Conservation (phyloP, 208 protist species). For the Leishmania tarentolae region DNA sequence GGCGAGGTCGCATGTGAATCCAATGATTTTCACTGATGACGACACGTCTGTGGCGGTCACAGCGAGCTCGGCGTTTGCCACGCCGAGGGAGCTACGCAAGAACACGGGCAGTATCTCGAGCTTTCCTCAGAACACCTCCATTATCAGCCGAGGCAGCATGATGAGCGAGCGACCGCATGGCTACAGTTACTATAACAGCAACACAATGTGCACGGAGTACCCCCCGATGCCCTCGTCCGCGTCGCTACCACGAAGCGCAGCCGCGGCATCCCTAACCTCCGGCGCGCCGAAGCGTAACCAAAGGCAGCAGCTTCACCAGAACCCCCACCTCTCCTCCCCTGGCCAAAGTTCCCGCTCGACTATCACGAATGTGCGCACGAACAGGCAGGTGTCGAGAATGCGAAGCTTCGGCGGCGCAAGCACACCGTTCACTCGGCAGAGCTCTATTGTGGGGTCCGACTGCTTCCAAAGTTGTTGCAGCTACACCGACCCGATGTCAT, state of each 20-base stretch:
- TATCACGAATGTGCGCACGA: slow-evolving; percentile 18
- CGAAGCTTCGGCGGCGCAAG: background rate
- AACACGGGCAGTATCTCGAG: slow-evolving; percentile 5
- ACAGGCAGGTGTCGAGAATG: slow-evolving; percentile 7
- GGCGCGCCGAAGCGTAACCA: background rate
- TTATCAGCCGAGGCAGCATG: slow-evolving; percentile 30
- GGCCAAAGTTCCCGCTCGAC: background rate
- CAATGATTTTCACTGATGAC: slow-evolving; percentile 21
- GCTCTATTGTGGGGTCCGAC: slow-evolving; percentile 18
- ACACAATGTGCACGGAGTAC: background rate
- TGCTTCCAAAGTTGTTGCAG: slow-evolving; percentile 28
- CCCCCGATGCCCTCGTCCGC: background rate
- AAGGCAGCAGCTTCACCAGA: background rate
- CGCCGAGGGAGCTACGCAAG: slow-evolving; percentile 20
- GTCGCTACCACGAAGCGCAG: slow-evolving; percentile 2
- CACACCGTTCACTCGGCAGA: slow-evolving; percentile 18
- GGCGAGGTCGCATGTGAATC: background rate
- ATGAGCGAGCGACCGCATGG: slow-evolving; percentile 24
- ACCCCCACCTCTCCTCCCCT: background rate
- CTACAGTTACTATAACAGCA: slow-evolving; percentile 35
- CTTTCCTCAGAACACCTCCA: slow-evolving; percentile 12
- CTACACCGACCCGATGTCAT: background rate
- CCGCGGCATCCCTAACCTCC: background rate
- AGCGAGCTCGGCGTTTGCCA: slow-evolving; percentile 26
- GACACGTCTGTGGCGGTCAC: slow-evolving; percentile 20